Evolutionary conservation across 805 yeast species (phyloP).

Genomic region (Starmerella lactis-condensi): DNA sequence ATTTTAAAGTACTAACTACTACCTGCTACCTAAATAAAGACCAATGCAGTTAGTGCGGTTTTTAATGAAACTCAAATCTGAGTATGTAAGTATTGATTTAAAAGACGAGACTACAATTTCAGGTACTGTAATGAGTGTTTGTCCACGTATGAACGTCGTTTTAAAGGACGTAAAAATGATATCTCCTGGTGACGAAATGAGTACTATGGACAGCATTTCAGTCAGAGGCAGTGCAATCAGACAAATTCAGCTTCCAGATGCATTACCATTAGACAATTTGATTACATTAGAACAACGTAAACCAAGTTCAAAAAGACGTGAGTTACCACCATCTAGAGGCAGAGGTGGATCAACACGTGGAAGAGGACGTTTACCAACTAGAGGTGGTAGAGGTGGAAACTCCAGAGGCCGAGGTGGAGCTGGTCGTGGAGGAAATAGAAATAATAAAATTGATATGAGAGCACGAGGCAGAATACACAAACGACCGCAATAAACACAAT

Average conservation of each 20-base stretch:
- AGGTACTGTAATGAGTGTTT: conserved; percentile 68
- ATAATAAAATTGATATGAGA: background rate
- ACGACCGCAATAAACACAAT: too few species aligned
- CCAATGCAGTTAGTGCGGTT: conserved; percentile 28
- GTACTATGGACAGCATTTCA: conserved; percentile 55
- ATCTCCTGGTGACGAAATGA: conserved; percentile 49
- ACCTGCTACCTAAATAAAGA: too few species aligned
- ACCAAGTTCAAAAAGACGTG: conserved; percentile 15
- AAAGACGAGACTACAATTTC: conserved; percentile 77
- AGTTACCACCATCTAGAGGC: conserved; percentile 5
- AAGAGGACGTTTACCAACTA: conserved; percentile 1
- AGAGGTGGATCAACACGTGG: conserved; percentile 3
- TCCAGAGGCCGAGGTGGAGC: conserved; percentile 6
- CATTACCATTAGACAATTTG: conserved; percentile 42
- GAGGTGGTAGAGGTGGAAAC: conserved; percentile 5
- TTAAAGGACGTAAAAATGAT: conserved; percentile 66
- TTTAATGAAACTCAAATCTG: conserved; percentile 67
- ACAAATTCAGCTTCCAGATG: conserved; percentile 68
- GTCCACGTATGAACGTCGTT: conserved; percentile 81
- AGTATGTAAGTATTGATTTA: conserved; percentile 75
- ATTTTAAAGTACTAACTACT: too few species aligned
- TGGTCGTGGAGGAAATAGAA: background rate
- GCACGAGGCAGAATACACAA: too few species aligned
- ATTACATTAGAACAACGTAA: conserved; percentile 29
- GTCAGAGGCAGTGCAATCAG: conserved; percentile 81